phyloP scores from a whole-genome alignment of 257 asterid genomes.

The Ajuga chamaepitys region DNA sequence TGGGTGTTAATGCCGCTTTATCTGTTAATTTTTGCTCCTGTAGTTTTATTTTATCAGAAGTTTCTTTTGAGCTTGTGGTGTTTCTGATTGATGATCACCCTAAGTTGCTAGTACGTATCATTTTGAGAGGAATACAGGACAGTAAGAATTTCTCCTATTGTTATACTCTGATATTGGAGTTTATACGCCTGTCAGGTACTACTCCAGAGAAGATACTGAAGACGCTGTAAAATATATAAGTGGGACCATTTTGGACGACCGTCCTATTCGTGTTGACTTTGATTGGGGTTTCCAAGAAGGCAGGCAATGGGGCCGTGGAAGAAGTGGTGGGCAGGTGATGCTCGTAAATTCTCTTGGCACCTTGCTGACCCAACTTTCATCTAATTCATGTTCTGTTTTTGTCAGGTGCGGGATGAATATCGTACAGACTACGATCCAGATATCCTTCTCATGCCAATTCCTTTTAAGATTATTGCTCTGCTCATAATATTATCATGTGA shows the following conservation, averaged over 20 bases:
- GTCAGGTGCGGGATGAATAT: constrained; percentile 96
- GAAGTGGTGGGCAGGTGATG: constrained; percentile 96
- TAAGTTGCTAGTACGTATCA: not conserved
- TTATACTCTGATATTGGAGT: not conserved
- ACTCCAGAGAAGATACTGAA: constrained; percentile 92
- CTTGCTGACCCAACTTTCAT: not conserved
- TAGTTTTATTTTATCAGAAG: not conserved
- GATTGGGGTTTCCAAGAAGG: constrained; percentile 99
- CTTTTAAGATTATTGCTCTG: not conserved
- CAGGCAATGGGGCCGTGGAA: constrained; percentile 98
- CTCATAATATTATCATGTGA: not conserved
- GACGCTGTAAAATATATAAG: constrained; percentile 86
- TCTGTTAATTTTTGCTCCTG: not conserved
- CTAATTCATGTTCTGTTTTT: constrained; percentile 19
- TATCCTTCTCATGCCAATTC: constrained; percentile 51
- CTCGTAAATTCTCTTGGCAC: constrained; percentile 3
- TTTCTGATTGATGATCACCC: not conserved
- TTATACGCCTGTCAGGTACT: constrained; percentile 55
- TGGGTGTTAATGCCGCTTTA: not conserved
- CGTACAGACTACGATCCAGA: constrained; percentile 99
- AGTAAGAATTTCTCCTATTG: not conserved
- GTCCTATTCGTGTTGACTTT: constrained; percentile 98
- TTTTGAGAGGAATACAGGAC: not conserved
- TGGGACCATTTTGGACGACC: constrained; percentile 98
- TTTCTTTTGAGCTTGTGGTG: not conserved